phyloP scores from a whole-genome alignment of 2,329 filamentous ascomycete genomes.

The Trichoderma atroviride region DNA sequence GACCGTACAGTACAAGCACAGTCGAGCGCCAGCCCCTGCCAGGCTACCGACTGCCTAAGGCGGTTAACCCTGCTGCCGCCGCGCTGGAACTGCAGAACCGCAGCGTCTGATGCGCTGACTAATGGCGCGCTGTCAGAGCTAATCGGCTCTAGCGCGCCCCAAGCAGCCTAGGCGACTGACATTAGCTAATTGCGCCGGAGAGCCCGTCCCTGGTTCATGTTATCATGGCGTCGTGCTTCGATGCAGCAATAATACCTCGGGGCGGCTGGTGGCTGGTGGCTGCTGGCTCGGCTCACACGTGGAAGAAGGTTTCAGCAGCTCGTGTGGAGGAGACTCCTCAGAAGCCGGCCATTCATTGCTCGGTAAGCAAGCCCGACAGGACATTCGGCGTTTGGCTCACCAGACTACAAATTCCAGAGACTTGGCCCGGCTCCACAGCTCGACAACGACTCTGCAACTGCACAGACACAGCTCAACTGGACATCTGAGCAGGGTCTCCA shows the following conservation, averaged over 20 bases:
- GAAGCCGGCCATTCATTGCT: neutral
- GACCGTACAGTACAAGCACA: too few relatives aligned
- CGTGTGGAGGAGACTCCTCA: neutral
- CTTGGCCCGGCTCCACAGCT: neutral
- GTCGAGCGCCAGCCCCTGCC: neutral
- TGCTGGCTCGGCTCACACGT: neutral
- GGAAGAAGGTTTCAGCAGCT: neutral
- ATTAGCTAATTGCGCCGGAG: conserved; percentile 5
- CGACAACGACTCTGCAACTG: neutral
- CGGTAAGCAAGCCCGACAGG: neutral
- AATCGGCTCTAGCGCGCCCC: neutral
- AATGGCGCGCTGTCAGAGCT: neutral
- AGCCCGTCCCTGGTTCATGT: neutral
- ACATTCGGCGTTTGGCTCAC: neutral
- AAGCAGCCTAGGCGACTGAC: neutral
- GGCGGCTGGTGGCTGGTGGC: too few relatives aligned
- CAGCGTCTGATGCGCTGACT: neutral
- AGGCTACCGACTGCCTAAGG: conserved; percentile 4
- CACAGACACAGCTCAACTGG: neutral
- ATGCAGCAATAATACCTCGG: neutral
- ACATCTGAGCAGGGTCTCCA: neutral
- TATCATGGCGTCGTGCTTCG: neutral
- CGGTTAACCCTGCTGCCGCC: neutral
- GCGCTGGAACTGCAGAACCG: neutral
- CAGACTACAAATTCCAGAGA: neutral